Percentiles rank a stretch among this genome's conserved stretches.
These are phyloP conservation scores for Candida cerambycidarum DNA, from an alignment of 805 yeast genomes.

Conservation along the genomic window DNA sequence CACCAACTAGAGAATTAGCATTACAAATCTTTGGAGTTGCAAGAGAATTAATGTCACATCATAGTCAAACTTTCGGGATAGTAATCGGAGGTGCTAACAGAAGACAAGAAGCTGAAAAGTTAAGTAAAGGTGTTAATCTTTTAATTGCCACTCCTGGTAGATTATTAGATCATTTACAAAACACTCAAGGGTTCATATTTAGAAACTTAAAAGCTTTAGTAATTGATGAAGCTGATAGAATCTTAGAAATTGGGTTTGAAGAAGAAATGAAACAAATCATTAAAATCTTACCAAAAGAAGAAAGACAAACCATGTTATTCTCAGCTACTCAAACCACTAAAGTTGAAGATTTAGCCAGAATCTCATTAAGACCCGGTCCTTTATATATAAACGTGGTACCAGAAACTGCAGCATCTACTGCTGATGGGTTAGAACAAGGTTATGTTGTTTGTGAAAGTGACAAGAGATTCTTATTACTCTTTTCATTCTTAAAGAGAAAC, in stretches of 20 bases:
- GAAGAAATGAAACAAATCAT: constrained; percentile 98
- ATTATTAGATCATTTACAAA: constrained; percentile 92
- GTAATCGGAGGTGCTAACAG: constrained; percentile 99
- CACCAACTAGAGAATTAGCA: constrained; percentile 98
- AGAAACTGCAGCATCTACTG: constrained; percentile 82
- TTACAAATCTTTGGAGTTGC: constrained; percentile 98
- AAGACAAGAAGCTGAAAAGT: constrained; percentile 94
- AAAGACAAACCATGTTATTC: constrained; percentile 93
- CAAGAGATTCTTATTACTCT: constrained; percentile 83
- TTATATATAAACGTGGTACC: constrained; percentile 89
- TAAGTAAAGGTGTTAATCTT: constrained; percentile 89
- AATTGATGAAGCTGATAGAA: constrained; percentile 98
- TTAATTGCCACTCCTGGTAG: constrained; percentile 98
- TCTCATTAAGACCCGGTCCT: constrained; percentile 92
- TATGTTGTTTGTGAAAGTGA: constrained; percentile 97
- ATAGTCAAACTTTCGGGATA: constrained; percentile 91
- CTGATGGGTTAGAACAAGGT: constrained; percentile 97
- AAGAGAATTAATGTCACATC: constrained; percentile 85
- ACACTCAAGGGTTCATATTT: constrained; percentile 90
- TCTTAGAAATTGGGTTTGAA: constrained; percentile 96
- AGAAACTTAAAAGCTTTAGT: constrained; percentile 91
- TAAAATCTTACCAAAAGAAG: constrained; percentile 86
- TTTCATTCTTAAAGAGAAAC: constrained; percentile 92
- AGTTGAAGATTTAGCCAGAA: constrained; percentile 97
- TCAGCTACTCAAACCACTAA: constrained; percentile 99